phyloP scores from a whole-genome alignment of 2,329 filamentous ascomycete species.

The Aspergillus puulaauensis region DNA sequence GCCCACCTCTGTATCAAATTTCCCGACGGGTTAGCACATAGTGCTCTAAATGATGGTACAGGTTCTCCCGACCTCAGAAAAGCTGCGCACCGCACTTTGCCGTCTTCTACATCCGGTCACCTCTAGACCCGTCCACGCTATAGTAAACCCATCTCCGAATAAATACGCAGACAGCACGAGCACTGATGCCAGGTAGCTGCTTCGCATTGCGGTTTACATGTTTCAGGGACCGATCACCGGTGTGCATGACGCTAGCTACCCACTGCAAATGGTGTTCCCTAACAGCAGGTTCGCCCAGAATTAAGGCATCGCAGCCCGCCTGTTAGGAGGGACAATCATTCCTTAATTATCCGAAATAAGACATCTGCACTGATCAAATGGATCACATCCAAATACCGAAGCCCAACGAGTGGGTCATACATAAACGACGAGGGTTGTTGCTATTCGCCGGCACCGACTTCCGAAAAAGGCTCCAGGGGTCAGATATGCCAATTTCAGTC shows the following conservation, averaged over 20 bases:
- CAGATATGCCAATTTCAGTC: background rate
- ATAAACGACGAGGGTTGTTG: background rate
- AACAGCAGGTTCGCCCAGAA: no score
- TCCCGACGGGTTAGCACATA: background rate
- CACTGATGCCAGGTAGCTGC: background rate
- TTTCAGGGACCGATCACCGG: background rate
- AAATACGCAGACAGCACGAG: background rate
- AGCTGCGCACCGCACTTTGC: background rate
- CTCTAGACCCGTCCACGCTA: background rate
- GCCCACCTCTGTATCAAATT: background rate
- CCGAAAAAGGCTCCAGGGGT: background rate
- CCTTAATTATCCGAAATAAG: background rate
- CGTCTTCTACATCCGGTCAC: background rate
- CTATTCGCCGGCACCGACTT: background rate
- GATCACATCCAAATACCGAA: background rate
- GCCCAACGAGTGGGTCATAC: background rate
- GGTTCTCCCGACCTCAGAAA: background rate
- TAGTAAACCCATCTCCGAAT: background rate
- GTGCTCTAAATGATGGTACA: slow-evolving; percentile 2
- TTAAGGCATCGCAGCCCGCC: background rate
- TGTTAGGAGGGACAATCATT: background rate
- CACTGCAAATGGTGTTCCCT: no score
- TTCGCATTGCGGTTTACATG: background rate
- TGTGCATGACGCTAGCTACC: background rate
- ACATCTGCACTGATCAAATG: background rate